These are phyloP conservation scores for Raddia distichophylla DNA, from an alignment of 176 grass and related monocot genomes.

Conservation along the genomic window DNA sequence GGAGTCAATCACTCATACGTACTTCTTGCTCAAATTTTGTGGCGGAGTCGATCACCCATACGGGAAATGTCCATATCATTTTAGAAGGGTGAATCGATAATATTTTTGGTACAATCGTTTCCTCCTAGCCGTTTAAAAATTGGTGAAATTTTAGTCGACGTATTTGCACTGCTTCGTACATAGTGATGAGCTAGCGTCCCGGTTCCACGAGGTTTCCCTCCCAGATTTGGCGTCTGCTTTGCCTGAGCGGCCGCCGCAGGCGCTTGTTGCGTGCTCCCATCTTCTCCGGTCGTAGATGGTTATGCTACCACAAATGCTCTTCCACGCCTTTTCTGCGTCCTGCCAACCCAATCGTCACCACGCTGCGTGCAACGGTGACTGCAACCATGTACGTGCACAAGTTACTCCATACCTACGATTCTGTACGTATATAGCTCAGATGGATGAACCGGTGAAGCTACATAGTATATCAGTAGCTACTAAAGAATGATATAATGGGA, in stretches of 20 bases:
- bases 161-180: too few relatives aligned
- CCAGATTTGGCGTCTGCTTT: not conserved
- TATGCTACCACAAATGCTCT: not conserved
- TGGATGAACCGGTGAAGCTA: not conserved
- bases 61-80: too few relatives aligned
- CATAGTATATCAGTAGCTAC: too few relatives aligned
- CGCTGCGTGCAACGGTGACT: not conserved
- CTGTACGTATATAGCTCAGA: not conserved
- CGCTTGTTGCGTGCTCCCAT: not conserved
- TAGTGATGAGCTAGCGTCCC: too few relatives aligned
- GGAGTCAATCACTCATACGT: too few relatives aligned
- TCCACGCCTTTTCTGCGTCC: not conserved
- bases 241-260: not conserved
- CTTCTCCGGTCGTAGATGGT: not conserved
- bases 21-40: too few relatives aligned
- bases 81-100: too few relatives aligned
- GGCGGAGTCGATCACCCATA: too few relatives aligned
- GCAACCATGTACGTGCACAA: not conserved
- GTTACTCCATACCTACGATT: not conserved
- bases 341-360: not conserved
- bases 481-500: too few relatives aligned
- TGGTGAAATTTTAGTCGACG: too few relatives aligned
- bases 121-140: too few relatives aligned
- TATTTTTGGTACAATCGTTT: too few relatives aligned
- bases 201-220: not conserved